These are phyloP conservation scores for Colletotrichum lini DNA, from an alignment of 2,329 filamentous ascomycete genomes.

Conservation along the genomic window DNA sequence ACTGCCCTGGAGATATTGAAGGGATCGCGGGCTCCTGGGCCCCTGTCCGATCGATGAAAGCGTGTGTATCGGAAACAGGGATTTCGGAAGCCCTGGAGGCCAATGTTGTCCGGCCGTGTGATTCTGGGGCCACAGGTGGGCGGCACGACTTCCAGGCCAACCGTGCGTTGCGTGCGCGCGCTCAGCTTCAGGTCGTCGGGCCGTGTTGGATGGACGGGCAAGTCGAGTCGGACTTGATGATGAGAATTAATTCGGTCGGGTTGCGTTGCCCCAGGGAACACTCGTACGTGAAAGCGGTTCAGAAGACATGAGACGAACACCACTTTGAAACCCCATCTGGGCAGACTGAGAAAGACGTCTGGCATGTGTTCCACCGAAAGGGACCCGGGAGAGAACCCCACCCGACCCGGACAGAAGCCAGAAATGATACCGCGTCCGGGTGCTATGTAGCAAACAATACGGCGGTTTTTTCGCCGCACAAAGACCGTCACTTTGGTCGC, in stretches of 20 bases:
- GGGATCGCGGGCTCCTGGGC: conserved; percentile 36
- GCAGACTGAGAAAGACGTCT: neutral
- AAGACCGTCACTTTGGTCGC: too few species aligned
- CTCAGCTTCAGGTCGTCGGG: neutral
- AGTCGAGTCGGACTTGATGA: too few species aligned
- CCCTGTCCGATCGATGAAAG: conserved; percentile 33
- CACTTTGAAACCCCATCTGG: too few species aligned
- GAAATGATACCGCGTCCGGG: neutral
- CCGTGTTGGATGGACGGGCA: neutral
- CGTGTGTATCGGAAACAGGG: conserved; percentile 35
- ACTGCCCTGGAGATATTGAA: conserved; percentile 28
- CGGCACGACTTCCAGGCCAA: neutral
- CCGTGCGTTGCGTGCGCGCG: too few species aligned
- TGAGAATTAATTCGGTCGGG: neutral
- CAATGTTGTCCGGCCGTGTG: neutral
- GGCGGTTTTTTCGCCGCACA: too few species aligned
- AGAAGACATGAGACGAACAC: neutral
- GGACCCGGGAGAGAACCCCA: too few species aligned
- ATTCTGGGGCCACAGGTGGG: neutral
- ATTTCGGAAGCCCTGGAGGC: neutral
- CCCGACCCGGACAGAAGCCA: too few species aligned
- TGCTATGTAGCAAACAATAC: neutral
- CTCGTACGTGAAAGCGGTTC: neutral
- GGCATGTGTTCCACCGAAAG: conserved; percentile 10
- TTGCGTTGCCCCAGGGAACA: too few species aligned